Percentiles rank a stretch among this genome's conserved stretches.
phyloP scores from a whole-genome alignment of 148 eudicot species.

The Persicaria maculosa region DNA sequence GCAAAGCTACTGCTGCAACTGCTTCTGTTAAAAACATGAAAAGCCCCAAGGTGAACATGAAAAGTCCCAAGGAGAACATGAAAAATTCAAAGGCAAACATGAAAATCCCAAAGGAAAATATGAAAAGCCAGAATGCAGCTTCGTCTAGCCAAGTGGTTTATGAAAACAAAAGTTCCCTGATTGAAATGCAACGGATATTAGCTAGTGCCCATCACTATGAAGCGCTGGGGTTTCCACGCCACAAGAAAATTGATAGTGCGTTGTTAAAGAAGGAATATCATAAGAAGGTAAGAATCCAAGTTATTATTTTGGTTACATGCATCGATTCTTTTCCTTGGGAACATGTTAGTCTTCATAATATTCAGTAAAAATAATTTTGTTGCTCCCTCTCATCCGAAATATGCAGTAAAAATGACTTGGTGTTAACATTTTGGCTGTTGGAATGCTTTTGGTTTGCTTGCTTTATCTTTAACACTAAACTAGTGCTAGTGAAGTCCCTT shows the following conservation, averaged over 20 bases:
- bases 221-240: conserved; percentile 76
- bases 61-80: conserved; percentile 15
- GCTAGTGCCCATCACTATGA: conserved; percentile 71
- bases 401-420: too few species aligned
- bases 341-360: too few species aligned
- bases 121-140: not conserved
- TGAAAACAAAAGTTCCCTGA: conserved; percentile 54
- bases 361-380: too few species aligned
- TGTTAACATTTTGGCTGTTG: too few species aligned
- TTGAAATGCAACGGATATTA: conserved; percentile 82
- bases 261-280: conserved; percentile 86
- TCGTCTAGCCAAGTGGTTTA: conserved; percentile 46
- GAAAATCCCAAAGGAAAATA: conserved; percentile 41
- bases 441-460: too few species aligned
- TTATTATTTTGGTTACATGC: too few species aligned
- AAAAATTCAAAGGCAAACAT: conserved; percentile 50
- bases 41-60: too few species aligned
- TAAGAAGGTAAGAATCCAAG: conserved; percentile 47
- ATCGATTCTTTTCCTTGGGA: too few species aligned
- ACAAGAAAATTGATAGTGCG: conserved; percentile 55
- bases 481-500: too few species aligned
- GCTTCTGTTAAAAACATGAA: too few species aligned
- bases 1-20: conserved; percentile 29
- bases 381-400: too few species aligned
- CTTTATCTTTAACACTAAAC: too few species aligned